A percentile compares a stretch with the other conserved stretches of the same genome.
Evolutionary conservation across 2,329 filamentous ascomycete genomes (phyloP).

Genomic region (Microdochium nivale): DNA sequence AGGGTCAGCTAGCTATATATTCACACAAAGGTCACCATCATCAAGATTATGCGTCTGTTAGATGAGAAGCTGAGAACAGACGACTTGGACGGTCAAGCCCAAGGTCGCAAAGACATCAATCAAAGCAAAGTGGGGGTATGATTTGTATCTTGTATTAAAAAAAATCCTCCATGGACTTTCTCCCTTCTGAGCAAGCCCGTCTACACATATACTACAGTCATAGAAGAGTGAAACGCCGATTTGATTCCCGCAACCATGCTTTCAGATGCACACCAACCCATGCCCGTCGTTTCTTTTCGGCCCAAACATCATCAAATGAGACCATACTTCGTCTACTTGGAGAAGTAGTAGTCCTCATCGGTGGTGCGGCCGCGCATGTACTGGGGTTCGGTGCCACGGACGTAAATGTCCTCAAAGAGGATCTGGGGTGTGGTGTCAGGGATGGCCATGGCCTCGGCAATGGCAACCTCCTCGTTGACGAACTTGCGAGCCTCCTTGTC

Average conservation of each 20-base stretch:
- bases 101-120: too few species aligned
- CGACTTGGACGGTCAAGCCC: too few species aligned
- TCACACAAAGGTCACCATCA: too few species aligned
- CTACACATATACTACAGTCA: neutral
- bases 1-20: too few species aligned
- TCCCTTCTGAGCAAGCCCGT: neutral
- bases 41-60: too few species aligned
- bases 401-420: conserved; percentile 95
- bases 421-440: conserved; percentile 76
- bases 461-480: conserved; percentile 84
- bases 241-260: conserved; percentile 1
- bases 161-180: neutral
- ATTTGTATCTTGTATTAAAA: neutral
- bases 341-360: conserved; percentile 94
- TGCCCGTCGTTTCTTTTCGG: neutral
- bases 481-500: conserved; percentile 86
- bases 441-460: conserved; percentile 77
- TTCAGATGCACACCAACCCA: neutral
- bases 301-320: neutral
- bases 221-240: conserved; percentile 1
- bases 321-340: conserved; percentile 23
- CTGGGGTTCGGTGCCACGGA: conserved; percentile 74
- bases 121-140: too few species aligned
- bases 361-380: conserved; percentile 81
- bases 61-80: too few species aligned